phyloP scores from a whole-genome alignment of 2,329 filamentous ascomycete genomes.

The Teratosphaeria zuluensis region DNA sequence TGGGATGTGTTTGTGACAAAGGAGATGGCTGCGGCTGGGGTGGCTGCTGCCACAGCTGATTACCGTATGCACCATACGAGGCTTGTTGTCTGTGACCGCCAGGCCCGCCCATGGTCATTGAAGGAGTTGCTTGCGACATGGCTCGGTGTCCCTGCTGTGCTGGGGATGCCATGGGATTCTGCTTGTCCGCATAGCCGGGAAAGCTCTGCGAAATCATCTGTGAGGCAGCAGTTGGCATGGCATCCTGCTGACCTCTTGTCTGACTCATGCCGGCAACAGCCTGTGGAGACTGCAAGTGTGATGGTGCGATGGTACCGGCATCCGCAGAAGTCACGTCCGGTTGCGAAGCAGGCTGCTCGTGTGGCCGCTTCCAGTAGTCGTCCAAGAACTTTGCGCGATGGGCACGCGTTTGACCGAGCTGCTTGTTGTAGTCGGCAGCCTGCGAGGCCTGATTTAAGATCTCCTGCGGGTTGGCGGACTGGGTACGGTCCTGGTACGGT shows the following conservation, averaged over 20 bases:
- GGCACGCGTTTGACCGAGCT: conserved; percentile 67
- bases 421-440: conserved; percentile 83
- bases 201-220: conserved; percentile 56
- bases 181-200: conserved; percentile 60
- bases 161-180: conserved; percentile 63
- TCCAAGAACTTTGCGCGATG: conserved; percentile 73
- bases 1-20: conserved; percentile 36
- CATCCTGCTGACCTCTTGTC: conserved; percentile 46
- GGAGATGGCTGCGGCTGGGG: conserved; percentile 40
- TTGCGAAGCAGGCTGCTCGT: conserved; percentile 59
- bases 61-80: conserved; percentile 36
- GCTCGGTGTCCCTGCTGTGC: conserved; percentile 59
- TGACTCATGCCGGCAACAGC: conserved; percentile 41
- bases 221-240: conserved; percentile 45
- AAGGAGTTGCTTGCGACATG: conserved; percentile 55
- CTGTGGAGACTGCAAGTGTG: conserved; percentile 39
- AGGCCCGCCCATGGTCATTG: conserved; percentile 34
- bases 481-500: conserved; percentile 77
- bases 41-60: conserved; percentile 39
- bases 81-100: conserved; percentile 32
- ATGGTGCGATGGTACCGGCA: conserved; percentile 30
- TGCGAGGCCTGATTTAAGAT: conserved; percentile 79
- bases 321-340: conserved; percentile 27
- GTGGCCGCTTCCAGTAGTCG: conserved; percentile 70
- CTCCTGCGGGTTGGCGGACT: conserved; percentile 65